These are phyloP conservation scores for Neurospora crassa DNA, from an alignment of 2,329 filamentous ascomycete species.

Conservation along the genomic window DNA sequence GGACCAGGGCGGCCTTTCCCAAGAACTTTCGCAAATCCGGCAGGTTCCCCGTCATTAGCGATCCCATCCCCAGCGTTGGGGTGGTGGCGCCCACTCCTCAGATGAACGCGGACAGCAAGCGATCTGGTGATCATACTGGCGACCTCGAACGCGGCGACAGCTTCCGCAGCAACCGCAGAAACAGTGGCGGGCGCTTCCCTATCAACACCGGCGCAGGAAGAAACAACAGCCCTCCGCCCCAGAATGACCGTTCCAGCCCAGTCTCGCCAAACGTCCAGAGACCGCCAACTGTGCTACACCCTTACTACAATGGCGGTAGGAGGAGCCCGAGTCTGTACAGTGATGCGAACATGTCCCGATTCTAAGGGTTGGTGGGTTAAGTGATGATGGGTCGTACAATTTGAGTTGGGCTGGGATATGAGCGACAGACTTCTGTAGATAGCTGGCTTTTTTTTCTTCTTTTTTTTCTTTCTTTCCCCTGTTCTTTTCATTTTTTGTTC, in stretches of 20 bases:
- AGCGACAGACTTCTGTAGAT: not conserved
- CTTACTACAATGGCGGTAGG: slow-evolving; percentile 31
- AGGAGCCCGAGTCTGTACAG: slow-evolving; percentile 34
- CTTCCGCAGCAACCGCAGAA: slow-evolving; percentile 8
- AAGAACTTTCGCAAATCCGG: slow-evolving; percentile 22
- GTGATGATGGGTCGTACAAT: not conserved
- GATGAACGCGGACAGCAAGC: slow-evolving; percentile 10
- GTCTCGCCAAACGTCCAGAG: slow-evolving; percentile 45
- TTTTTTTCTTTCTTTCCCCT: not conserved
- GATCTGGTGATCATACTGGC: slow-evolving; percentile 7
- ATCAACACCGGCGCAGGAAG: slow-evolving; percentile 5
- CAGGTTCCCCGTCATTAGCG: slow-evolving; percentile 33
- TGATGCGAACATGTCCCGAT: slow-evolving; percentile 38
- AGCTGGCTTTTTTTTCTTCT: not conserved
- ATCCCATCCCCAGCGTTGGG: slow-evolving; percentile 24
- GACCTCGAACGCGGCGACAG: slow-evolving; percentile 28
- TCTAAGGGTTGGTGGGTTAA: slow-evolving; percentile 22
- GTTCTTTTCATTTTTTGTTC: not conserved
- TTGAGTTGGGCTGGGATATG: not conserved
- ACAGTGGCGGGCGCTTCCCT: not conserved
- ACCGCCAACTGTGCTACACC: slow-evolving; percentile 49
- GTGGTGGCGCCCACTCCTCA: not conserved
- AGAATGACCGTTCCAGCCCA: slow-evolving; percentile 37
- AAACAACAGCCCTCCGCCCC: slow-evolving; percentile 9
- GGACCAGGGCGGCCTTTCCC: slow-evolving; percentile 5